A percentile compares a stretch with the other conserved stretches of the same genome.
phyloP scores from a whole-genome alignment of 2,329 filamentous ascomycete genomes.

The Trichophyton equinum region DNA sequence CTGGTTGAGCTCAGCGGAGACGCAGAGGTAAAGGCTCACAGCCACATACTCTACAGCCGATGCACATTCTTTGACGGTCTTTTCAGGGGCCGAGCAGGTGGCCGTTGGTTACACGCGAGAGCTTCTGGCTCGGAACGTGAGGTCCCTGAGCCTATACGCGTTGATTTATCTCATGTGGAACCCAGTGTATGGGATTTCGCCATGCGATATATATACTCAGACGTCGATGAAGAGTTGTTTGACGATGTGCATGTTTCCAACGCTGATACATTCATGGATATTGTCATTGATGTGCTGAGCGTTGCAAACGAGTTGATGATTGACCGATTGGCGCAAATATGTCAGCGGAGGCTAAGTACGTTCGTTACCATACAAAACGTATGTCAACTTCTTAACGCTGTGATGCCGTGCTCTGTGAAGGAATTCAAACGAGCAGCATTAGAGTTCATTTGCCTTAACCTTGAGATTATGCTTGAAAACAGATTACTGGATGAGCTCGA shows the following conservation, averaged over 20 bases:
- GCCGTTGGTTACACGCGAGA: constrained; percentile 67
- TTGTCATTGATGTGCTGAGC: constrained; percentile 81
- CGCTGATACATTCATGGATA: constrained; percentile 72
- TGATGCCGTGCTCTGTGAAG: constrained; percentile 68
- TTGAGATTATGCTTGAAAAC: constrained; percentile 87
- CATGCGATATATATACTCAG: constrained; percentile 69
- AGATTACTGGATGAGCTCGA: constrained; percentile 73
- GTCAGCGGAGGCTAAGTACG: constrained; percentile 68
- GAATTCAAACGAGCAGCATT: constrained; percentile 80
- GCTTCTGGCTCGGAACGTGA: constrained; percentile 34
- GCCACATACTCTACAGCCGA: constrained; percentile 62
- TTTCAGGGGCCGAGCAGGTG: constrained; percentile 75
- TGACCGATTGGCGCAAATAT: constrained; percentile 76
- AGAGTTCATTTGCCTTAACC: constrained; percentile 81
- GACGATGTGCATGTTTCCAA: constrained; percentile 57
- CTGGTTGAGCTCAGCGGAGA: constrained; percentile 66
- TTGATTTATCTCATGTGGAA: constrained; percentile 74
- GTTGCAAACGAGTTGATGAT: constrained; percentile 93
- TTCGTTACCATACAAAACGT: constrained; percentile 83
- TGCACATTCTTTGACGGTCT: constrained; percentile 88
- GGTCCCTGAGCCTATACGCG: constrained; percentile 43
- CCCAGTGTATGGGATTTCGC: constrained; percentile 64
- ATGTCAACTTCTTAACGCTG: constrained; percentile 69
- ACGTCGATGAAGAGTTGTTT: constrained; percentile 69
- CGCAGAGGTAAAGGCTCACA: constrained; percentile 54